Base-by-base conservation (phyloP, 2,329 filamentous ascomycete species). In the Aspergillus fumigatiaffinis region DNA sequence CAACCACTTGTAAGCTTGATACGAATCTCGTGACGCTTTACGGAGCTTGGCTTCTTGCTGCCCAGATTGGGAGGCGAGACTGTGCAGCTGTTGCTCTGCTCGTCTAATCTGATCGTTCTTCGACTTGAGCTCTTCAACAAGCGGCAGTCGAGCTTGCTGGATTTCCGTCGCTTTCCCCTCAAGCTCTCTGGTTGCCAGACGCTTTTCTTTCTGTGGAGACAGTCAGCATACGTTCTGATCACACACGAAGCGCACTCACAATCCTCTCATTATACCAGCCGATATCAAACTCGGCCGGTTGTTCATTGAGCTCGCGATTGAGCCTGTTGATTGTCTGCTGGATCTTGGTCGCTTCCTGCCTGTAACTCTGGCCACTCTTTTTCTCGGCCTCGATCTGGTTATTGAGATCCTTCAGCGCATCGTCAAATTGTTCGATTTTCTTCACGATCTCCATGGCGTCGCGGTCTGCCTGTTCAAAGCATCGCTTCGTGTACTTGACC, bases 1-100 rank as follows among this genome's bases (percentile, higher is more conserved):
- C 52, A 97, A 82, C 92, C 93, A 99, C 46, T 87, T 80, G 86
- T 91, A 96, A 2, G 87, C 91, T 62, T 71, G 78, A 10, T 83
- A 82, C 2, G 88, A 85, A 56, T 97, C 89, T 0, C 70, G 70
- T 10, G 87, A 88, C 0, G 82, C 17, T 5, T 70, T 79, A 53
- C 79, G 79, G 54, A 99, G 81, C 62, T 88, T 85, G 51, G 76
- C 84, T 55, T 89, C 78, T 63, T 91, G 87, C 67, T 90, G 88
- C 5, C 92, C 92, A 58, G 87, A 81, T 64, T 89, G 84, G 1
- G 91, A 93, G 51, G 91, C 82, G 14, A 96, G 80, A 20, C 78
- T 82, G 25, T 79, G 72, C 23, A 90, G 71, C 17, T 86, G 82
- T 2, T 67, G 63, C 61, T 84, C 65, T 4, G 73, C 73, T n/a